Conservation (phyloP, 345 rosid species). For the Ricinus communis region DNA sequence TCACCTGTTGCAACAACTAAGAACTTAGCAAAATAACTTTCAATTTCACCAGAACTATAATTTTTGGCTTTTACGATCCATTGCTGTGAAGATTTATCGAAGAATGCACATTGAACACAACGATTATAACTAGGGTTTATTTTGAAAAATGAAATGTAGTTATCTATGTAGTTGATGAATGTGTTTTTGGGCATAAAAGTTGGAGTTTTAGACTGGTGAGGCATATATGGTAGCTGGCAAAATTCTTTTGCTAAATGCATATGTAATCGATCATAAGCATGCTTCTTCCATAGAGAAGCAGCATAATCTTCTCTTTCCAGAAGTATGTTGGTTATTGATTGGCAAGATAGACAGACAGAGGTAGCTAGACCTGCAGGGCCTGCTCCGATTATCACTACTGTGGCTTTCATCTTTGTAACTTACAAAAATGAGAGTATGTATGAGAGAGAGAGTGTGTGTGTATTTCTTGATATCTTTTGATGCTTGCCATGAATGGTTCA, state of each 20-base stretch:
- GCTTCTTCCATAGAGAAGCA: not conserved
- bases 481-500: too few relatives aligned
- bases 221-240: not conserved
- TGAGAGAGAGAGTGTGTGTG: not conserved
- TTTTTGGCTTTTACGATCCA: not conserved
- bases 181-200: not conserved
- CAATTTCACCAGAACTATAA: not conserved
- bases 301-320: not conserved
- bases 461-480: too few relatives aligned
- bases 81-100: not conserved
- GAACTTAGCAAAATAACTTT: slow-evolving; percentile 17
- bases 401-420: not conserved
- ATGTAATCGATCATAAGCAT: not conserved
- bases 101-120: not conserved
- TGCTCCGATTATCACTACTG: not conserved
- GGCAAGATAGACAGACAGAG: not conserved
- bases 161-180: not conserved
- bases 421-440: not conserved
- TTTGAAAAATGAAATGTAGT: not conserved
- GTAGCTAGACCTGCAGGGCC: not conserved
- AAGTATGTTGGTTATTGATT: not conserved
- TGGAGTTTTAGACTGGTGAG: not conserved
- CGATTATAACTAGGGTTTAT: not conserved
- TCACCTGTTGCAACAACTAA: slow-evolving; percentile 24
- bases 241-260: not conserved